phyloP scores from a whole-genome alignment of 1,284 basidiomycete species.

The Heliocybe sulcata region DNA sequence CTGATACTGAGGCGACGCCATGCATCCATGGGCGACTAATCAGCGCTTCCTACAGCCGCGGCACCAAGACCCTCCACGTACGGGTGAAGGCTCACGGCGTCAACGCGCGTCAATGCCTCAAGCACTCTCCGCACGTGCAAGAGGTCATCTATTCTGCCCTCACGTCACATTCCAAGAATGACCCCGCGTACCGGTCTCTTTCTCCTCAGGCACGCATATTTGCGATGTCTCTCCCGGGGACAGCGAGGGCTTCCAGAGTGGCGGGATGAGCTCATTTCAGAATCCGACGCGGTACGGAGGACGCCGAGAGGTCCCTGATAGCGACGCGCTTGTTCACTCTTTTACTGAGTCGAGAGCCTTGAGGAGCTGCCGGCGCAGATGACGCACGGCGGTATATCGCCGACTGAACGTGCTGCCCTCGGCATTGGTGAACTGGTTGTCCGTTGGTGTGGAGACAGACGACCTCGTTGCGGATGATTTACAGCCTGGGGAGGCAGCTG shows the following conservation, averaged over 20 bases:
- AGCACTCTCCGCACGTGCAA: constrained; percentile 52
- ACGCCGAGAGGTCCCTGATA: constrained; percentile 68
- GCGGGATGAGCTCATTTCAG: constrained; percentile 82
- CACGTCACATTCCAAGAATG: constrained; percentile 46
- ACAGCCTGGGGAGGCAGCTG: constrained; percentile 54
- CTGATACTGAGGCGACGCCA: constrained; percentile 63
- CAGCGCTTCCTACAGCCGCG: constrained; percentile 88
- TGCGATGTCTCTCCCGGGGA: constrained; percentile 36
- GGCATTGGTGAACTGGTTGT: constrained; percentile 82
- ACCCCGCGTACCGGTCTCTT: constrained; percentile 58
- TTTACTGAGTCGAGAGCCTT: constrained; percentile 84
- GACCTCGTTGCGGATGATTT: constrained; percentile 68
- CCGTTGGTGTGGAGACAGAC: constrained; percentile 80
- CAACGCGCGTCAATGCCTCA: constrained; percentile 75
- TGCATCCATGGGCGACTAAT: constrained; percentile 34
- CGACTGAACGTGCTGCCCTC: constrained; percentile 57
- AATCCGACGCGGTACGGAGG: constrained; percentile 46
- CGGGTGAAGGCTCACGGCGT: constrained; percentile 84
- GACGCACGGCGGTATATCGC: constrained; percentile 79
- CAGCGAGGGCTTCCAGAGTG: constrained; percentile 66
- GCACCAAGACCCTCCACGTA: constrained; percentile 85
- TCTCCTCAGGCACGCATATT: constrained; percentile 67
- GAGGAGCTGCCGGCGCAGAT: constrained; percentile 81
- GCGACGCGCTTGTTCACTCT: constrained; percentile 71
- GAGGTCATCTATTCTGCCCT: constrained; percentile 88